phyloP scores from a whole-genome alignment of 805 yeast species.

The Ogataea corticis region DNA sequence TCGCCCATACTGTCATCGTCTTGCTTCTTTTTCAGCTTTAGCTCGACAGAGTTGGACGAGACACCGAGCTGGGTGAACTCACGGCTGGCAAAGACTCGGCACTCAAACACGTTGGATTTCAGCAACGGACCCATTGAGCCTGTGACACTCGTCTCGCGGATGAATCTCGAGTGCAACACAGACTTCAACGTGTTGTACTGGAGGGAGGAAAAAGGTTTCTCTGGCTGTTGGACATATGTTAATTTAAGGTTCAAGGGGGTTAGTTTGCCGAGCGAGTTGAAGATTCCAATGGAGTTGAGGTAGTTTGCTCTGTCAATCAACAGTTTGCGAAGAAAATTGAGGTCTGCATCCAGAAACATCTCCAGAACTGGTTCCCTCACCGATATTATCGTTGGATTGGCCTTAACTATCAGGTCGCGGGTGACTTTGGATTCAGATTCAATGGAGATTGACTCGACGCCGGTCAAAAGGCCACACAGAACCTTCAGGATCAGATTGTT shows the following conservation, averaged over 20 bases:
- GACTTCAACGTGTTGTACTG: constrained; percentile 44
- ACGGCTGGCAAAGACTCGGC: constrained; percentile 39
- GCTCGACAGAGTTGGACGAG: constrained; percentile 58
- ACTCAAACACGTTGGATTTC: constrained; percentile 61
- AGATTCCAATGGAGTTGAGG: constrained; percentile 51
- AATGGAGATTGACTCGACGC: constrained; percentile 30
- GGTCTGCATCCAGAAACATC: constrained; percentile 21
- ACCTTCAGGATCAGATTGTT: constrained; percentile 37
- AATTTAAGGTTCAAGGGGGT: constrained; percentile 38
- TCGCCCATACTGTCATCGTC: constrained; percentile 48
- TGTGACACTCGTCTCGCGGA: constrained; percentile 48
- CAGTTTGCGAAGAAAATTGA: constrained; percentile 26
- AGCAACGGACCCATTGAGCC: constrained; percentile 59
- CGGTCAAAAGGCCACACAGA: constrained; percentile 40
- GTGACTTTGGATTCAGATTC: constrained; percentile 20
- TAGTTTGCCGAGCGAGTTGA: constrained; percentile 36
- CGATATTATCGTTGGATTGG: constrained; percentile 36
- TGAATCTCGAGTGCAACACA: constrained; percentile 47
- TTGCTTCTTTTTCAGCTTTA: constrained; percentile 45
- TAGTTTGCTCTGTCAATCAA: constrained; percentile 39
- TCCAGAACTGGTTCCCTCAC: constrained; percentile 28
- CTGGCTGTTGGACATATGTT: constrained; percentile 36
- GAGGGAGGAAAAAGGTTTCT: constrained; percentile 17
- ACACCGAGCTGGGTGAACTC: constrained; percentile 50
- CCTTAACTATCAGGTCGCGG: constrained; percentile 11